Percentiles rank a stretch among this genome's conserved stretches.
Conservation (phyloP, 2,329 filamentous ascomycete species). For the Aspergillus melleus region DNA sequence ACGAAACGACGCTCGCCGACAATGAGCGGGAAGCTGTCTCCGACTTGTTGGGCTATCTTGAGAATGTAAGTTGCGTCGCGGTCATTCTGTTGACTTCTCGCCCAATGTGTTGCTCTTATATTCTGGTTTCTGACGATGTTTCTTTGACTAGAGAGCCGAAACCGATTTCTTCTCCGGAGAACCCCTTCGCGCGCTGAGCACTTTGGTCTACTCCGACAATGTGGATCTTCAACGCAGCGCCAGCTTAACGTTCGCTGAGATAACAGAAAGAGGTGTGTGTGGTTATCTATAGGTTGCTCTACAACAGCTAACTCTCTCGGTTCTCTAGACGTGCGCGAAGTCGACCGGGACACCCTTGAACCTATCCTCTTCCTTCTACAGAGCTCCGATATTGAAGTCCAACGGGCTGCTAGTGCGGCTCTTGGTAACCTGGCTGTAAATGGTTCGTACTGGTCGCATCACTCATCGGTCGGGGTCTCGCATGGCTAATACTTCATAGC, state of each 20-base stretch:
- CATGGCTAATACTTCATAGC: slow-evolving; percentile 60
- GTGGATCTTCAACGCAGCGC: slow-evolving; percentile 96
- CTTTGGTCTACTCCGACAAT: slow-evolving; percentile 97
- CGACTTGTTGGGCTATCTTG: slow-evolving; percentile 90
- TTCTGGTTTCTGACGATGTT: slow-evolving; percentile 18
- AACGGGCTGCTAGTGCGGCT: slow-evolving; percentile 92
- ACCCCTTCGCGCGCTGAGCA: slow-evolving; percentile 88
- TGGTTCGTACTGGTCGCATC: slow-evolving; percentile 55
- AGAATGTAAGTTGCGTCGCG: slow-evolving; percentile 70
- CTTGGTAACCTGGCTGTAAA: slow-evolving; percentile 96
- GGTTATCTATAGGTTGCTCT: not conserved
- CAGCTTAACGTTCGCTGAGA: slow-evolving; percentile 97
- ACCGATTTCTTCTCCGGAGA: slow-evolving; percentile 98
- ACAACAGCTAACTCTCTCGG: slow-evolving; percentile 1
- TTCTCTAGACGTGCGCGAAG: slow-evolving; percentile 82
- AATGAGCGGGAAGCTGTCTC: slow-evolving; percentile 96
- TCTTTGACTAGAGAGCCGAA: slow-evolving; percentile 71
- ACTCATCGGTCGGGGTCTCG: slow-evolving; percentile 10
- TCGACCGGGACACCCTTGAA: slow-evolving; percentile 90
- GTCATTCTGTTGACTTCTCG: slow-evolving; percentile 17
- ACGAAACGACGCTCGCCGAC: slow-evolving; percentile 86
- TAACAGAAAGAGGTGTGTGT: slow-evolving; percentile 84
- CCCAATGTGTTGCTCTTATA: slow-evolving; percentile 6
- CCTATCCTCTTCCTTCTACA: slow-evolving; percentile 94
- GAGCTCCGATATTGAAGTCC: slow-evolving; percentile 94